Percentiles rank a stretch among this genome's conserved stretches.
phyloP scores from a whole-genome alignment of 176 grass and related monocot genomes.

The Alloteropsis semialata region DNA sequence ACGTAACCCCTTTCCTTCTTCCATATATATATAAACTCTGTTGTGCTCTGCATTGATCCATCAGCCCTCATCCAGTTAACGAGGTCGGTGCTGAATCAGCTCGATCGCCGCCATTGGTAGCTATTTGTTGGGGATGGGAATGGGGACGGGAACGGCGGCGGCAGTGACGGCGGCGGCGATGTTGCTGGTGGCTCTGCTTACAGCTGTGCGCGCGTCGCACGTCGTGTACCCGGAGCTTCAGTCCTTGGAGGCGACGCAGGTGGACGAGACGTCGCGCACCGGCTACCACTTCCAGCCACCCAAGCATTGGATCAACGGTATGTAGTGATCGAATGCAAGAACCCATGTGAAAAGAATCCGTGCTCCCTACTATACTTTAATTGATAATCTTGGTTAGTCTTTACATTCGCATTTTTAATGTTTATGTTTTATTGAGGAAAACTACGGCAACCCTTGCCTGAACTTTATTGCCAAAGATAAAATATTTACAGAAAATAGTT shows the following conservation, averaged over 20 bases:
- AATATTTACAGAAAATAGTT: no score
- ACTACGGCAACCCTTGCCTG: no score
- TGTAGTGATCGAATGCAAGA: background rate
- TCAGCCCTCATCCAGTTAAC: background rate
- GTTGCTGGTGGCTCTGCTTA: background rate
- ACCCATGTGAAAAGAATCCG: no score
- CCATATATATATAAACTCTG: no score
- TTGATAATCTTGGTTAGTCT: no score
- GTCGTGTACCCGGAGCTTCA: conserved; percentile 26
- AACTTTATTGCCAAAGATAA: no score
- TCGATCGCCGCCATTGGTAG: no score
- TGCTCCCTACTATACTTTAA: background rate
- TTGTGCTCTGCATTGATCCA: background rate
- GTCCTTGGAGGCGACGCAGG: background rate
- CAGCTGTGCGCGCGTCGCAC: conserved; percentile 21
- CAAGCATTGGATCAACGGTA: conserved; percentile 67
- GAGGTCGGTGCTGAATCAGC: no score
- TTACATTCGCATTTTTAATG: no score
- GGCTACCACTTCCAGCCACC: conserved; percentile 70
- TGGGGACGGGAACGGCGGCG: background rate
- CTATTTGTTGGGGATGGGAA: background rate
- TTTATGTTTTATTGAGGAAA: no score
- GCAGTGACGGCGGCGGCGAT: background rate
- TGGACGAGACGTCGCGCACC: conserved; percentile 24
- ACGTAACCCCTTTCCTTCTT: no score